Evolutionary conservation across 2,329 filamentous ascomycete genomes (phyloP), one percentile per base, ranked within the genome.

Genomic region (Beauveria medogensis): DNA sequence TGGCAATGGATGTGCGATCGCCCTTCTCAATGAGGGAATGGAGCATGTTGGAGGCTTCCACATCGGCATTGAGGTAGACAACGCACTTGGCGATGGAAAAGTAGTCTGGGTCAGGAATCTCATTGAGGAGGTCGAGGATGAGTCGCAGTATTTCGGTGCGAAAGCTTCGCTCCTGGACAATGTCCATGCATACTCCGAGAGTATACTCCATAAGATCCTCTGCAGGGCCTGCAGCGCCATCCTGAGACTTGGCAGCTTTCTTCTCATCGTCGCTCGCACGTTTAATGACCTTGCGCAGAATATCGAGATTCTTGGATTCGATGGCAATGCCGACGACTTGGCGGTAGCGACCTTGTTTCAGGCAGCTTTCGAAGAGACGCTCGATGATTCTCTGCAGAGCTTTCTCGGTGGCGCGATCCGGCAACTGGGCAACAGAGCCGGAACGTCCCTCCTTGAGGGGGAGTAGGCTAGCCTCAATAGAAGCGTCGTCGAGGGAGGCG

Each of bases 1-100:
- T 88, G 22, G 92, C 90, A 18, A 91, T 84, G 0, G 91, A 92
- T 63, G 86, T 86, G 55, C 86, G 81, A 66, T 96, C 90, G 6
- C 86, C 90, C 65, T 89, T 89, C 63, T 89, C 82, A 10, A 97
- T 87, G 24, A 99, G 82, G 67, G 91, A 87, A 56, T 84, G 84
- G 47, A 99, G 84, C 75, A 99, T 92, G 64, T 84, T 85, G 10
- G 92, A 92, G 0, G 94, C 94, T 79, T 97, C 89, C 54, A 90
- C 88, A 69, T 97, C 89, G 67, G 96, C 90, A 72, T 96, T 89
- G 20, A 99, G 83, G 69, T 97, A 97, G 43, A 99, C 93, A 34
- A 96, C 94, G 69, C 94, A 99, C 75, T 95, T 96, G 55, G 94
- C 93, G 69, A 99, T 97, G 22, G 94, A 91, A 73, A 99, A 99